Percentiles rank a stretch among this genome's conserved stretches.
Conservation (phyloP, 2,329 filamentous ascomycete species). For the Dactylonectria estremocensis region DNA sequence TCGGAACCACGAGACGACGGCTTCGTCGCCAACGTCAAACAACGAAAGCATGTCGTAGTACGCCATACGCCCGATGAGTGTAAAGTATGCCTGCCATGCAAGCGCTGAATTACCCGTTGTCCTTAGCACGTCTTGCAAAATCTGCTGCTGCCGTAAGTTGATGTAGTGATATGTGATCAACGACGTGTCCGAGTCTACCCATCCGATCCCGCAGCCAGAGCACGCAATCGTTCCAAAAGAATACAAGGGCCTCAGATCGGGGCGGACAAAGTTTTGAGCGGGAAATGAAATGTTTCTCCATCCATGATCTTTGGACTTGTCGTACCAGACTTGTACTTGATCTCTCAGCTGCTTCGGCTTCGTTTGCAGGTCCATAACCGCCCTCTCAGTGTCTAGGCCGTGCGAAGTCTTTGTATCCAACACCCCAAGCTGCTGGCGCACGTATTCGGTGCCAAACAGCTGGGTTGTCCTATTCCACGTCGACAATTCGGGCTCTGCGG, state of each 20-base stretch:
- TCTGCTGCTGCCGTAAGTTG: slow-evolving; percentile 7
- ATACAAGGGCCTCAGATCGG: not conserved
- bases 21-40: slow-evolving; percentile 18
- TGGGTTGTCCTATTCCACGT: not conserved
- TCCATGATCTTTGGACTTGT: not conserved
- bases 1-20: slow-evolving; percentile 18
- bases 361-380: slow-evolving; percentile 1
- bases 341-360: slow-evolving; percentile 1
- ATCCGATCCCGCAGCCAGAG: slow-evolving; percentile 5
- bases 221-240: slow-evolving; percentile 17
- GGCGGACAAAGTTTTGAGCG: slow-evolving; percentile 14
- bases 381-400: not conserved
- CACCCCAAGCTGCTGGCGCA: slow-evolving; percentile 15
- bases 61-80: slow-evolving; percentile 3
- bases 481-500: slow-evolving; percentile 4
- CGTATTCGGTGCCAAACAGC: not conserved
- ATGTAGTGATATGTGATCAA: slow-evolving; percentile 5
- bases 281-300: slow-evolving; percentile 1
- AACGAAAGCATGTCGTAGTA: slow-evolving; percentile 19
- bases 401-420: not conserved
- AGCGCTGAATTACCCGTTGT: slow-evolving; percentile 10
- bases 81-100: slow-evolving; percentile 19
- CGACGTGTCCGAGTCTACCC: not conserved
- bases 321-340: slow-evolving; percentile 15
- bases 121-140: slow-evolving; percentile 17